Base-by-base conservation (phyloP, 192 early-diverging fungal genomes). In the Coemansia sp. region DNA sequence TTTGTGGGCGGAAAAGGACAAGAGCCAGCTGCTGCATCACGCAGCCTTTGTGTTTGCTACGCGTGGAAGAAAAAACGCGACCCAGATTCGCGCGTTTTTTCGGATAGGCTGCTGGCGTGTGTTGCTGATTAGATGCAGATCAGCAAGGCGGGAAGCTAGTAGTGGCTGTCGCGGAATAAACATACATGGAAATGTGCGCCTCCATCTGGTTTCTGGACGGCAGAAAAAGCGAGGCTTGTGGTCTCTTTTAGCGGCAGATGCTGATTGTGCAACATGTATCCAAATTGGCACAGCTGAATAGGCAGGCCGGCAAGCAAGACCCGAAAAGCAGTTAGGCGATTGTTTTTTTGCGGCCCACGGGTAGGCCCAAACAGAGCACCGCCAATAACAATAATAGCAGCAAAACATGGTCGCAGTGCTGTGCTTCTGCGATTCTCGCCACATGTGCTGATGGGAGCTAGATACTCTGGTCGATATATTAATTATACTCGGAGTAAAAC, bases 171-270 rank as follows among this genome's bases (percentile, higher is more conserved):
- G 4, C 1, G 31, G 4, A 31, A 38, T 5, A 38, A 38, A 38
- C 12, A 13, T 47, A 47, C n/a, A 47, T 52, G 48, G 48, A 52
- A 52, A 52, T 23, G 48, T 52, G 48, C 61, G 68, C 62, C 68
- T 63, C 68, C 61, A 59, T 70, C 56, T 47, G 61, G 50, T 50
- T 59, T 47, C 53, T 57, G 28, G 68, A 14, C 10, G 31, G 31
- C 31, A 31, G 31, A 31, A 31, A 31, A 4, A 52, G 48, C 5
- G 48, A 52, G 48, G 48, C 48, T 52, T 52, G 48, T 52, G 48
- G 48, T 26, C 13, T 52, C 25, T 52, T 52, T 14, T 23, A 26
- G 21, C 48, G 48, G 25, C 48, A 52, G 13, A 26, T 13, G 4
- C n/a, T 9, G 23, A 52, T 52, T 52, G 48, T 52, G 48, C 48